Evolutionary conservation across 495 filamentous ascomycete genomes (phyloP).

Genomic region (Aspergillus sclerotioniger): DNA sequence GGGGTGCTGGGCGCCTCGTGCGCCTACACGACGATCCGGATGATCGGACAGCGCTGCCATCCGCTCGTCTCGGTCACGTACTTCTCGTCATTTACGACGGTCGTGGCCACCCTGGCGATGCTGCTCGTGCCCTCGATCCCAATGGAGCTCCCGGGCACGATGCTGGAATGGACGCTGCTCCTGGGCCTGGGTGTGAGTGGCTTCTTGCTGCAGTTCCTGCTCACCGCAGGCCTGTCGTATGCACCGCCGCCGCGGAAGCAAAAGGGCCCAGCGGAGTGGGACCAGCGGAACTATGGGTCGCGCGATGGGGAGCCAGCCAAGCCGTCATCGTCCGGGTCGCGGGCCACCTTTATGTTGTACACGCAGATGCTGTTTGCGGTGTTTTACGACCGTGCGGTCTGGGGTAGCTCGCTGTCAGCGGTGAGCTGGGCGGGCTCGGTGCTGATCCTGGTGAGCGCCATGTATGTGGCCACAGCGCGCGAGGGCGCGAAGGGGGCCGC

Average conservation of each 20-base stretch:
- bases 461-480: constrained; percentile 67
- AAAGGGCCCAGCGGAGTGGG: constrained; percentile 21
- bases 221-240: constrained; percentile 76
- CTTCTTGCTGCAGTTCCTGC: constrained; percentile 81
- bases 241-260: constrained; percentile 42
- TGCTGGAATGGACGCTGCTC: constrained; percentile 69
- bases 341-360: constrained; percentile 88
- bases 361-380: constrained; percentile 91
- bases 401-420: constrained; percentile 63
- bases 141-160: constrained; percentile 60
- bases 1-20: constrained; percentile 77
- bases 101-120: constrained; percentile 63
- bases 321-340: constrained; percentile 45
- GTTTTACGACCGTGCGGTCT: constrained; percentile 75
- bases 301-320: constrained; percentile 10
- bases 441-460: constrained; percentile 75
- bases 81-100: constrained; percentile 67
- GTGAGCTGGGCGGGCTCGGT: constrained; percentile 70
- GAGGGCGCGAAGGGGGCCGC: constrained; percentile 27
- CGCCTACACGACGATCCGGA: constrained; percentile 77
- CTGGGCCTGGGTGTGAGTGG: constrained; percentile 69
- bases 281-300: constrained; percentile 5
- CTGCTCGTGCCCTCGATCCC: constrained; percentile 55
- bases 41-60: constrained; percentile 82
- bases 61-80: constrained; percentile 85